Conservation (phyloP, 2,329 filamentous ascomycete genomes). For the Trichoderma sp. region DNA sequence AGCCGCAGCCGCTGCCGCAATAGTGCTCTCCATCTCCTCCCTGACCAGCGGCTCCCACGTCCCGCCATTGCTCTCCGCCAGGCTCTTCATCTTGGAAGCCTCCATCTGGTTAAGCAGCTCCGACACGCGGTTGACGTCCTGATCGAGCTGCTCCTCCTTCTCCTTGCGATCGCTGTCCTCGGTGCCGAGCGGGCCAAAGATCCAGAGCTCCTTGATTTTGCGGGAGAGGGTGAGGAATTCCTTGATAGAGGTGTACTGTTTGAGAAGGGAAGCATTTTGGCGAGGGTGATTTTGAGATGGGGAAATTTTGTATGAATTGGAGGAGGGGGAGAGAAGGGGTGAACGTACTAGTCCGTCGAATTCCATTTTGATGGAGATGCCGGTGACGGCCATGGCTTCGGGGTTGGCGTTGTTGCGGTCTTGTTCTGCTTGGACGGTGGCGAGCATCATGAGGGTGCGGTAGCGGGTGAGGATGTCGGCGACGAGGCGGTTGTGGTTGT, state of each 20-base stretch:
- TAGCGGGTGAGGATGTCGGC: conserved; percentile 48
- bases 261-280: not conserved
- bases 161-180: conserved; percentile 39
- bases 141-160: conserved; percentile 41
- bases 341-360: conserved; percentile 44
- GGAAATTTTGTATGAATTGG: not conserved
- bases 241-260: conserved; percentile 48
- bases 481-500: conserved; percentile 48
- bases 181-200: conserved; percentile 45
- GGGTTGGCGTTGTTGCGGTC: conserved; percentile 43
- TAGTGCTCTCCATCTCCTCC: conserved; percentile 21
- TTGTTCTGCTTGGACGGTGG: conserved; percentile 44
- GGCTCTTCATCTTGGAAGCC: conserved; percentile 34
- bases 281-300: not conserved
- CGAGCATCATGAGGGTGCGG: conserved; percentile 46
- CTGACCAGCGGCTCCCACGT: conserved; percentile 37
- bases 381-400: conserved; percentile 44
- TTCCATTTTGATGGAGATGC: conserved; percentile 48
- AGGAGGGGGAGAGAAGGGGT: not conserved
- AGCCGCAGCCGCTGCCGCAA: not conserved
- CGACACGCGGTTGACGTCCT: conserved; percentile 39
- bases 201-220: conserved; percentile 49
- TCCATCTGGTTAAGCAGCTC: conserved; percentile 40
- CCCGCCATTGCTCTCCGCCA: conserved; percentile 41
- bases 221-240: conserved; percentile 47